phyloP scores from a whole-genome alignment of 805 yeast species.

The Metschnikowia reukaufii region DNA sequence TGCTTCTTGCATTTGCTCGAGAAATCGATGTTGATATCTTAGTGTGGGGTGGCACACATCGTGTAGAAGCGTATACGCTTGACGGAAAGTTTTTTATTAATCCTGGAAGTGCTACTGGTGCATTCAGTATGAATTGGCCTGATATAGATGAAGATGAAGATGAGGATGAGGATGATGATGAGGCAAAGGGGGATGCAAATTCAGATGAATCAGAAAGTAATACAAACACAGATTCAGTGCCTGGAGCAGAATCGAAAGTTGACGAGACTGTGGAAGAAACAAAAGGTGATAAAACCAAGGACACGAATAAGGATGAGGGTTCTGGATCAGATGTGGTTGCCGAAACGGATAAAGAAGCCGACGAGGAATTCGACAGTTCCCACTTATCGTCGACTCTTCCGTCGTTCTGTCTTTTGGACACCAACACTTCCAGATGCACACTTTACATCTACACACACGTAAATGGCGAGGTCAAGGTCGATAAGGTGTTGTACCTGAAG shows the following conservation, averaged over 20 bases:
- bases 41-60: slow-evolving; percentile 91
- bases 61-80: slow-evolving; percentile 87
- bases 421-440: slow-evolving; percentile 76
- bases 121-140: slow-evolving; percentile 62
- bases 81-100: slow-evolving; percentile 93
- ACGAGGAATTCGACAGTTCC: slow-evolving; percentile 4
- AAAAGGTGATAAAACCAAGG: slow-evolving; percentile 15
- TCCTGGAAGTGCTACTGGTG: slow-evolving; percentile 97
- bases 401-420: slow-evolving; percentile 84
- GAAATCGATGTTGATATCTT: slow-evolving; percentile 89
- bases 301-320: too few relatives aligned
- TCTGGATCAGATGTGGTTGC: too few relatives aligned
- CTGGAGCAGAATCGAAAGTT: slow-evolving; percentile 39
- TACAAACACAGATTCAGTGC: too few relatives aligned
- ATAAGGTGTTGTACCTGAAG: slow-evolving; percentile 58
- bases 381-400: slow-evolving; percentile 49
- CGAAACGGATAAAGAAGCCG: background rate
- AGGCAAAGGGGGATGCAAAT: slow-evolving; percentile 46
- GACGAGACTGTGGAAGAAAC: slow-evolving; percentile 48
- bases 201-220: slow-evolving; percentile 37
- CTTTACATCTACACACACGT: slow-evolving; percentile 81
- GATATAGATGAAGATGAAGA: slow-evolving; percentile 53
- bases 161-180: slow-evolving; percentile 40
- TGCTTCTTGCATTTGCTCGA: slow-evolving; percentile 78
- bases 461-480: slow-evolving; percentile 85